Evolutionary conservation across 179 eudicot species (phyloP), one percentile per base, ranked within the genome.

Genomic region (Carnegiea gigantea): DNA sequence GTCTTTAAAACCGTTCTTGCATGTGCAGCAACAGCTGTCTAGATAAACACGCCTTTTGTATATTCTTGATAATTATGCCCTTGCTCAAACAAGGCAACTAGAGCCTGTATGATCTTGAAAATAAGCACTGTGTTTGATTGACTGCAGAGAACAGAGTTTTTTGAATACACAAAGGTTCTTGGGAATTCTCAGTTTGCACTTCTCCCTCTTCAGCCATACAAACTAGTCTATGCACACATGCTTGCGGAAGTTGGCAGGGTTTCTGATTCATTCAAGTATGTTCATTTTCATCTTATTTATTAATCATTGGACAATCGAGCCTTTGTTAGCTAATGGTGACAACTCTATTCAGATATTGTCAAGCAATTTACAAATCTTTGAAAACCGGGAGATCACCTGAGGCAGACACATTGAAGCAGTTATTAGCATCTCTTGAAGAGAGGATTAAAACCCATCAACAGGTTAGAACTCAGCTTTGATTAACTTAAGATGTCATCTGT

Each of bases 241-340:
- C 89, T 96, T 85, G 99, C 98, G 53, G 99, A 96, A 89, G 91
- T 96, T 28, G 99, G 99, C 82, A 96, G 91, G 84, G 82, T 94
- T 71, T 88, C 99, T 20, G 98, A 96, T 62, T 91, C 99, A 43
- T 77, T 94, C 48, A 96, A 89, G 99, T 94, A 94, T 43, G 92
- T 77, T n/a, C 67, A 18, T 40, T 30, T 15, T 74, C 46, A 76
- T 54, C 38, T 26, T 53, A 20, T 78, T 62, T 40, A 26, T 75
- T 46, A n/a, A 78, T 74, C 70, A 44, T 84, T 86, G 75, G 85
- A 51, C 77, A 72, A 33, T 20, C 68, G 78, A 72, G 2, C 13
- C 60, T 65, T 43, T 49, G 33, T 67, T 77, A 64, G 73, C 78
- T 74, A 30, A 80, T 73, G n/a, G n/a, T 80, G 76, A 8, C 67